Evolutionary conservation across 805 yeast genomes (phyloP).

Genomic region (Barnettozyma populi): DNA sequence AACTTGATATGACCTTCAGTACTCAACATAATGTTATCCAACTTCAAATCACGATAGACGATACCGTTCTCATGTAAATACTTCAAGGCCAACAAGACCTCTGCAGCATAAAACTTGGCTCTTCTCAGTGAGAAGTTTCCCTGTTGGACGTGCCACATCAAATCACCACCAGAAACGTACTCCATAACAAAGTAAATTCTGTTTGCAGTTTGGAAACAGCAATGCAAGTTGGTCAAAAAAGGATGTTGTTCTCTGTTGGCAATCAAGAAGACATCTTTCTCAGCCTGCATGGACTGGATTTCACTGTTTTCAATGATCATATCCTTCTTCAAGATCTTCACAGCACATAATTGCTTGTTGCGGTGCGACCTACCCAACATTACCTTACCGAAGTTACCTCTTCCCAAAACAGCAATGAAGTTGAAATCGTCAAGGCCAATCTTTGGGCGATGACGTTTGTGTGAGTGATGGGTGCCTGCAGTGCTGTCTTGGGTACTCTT

Average conservation of each 20-base stretch:
- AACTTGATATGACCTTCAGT: slow-evolving; percentile 91
- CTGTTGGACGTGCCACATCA: slow-evolving; percentile 99
- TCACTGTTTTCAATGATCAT: slow-evolving; percentile 94
- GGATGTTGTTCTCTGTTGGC: slow-evolving; percentile 92
- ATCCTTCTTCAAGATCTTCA: slow-evolving; percentile 93
- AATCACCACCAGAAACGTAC: slow-evolving; percentile 94
- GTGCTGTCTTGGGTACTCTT: slow-evolving; percentile 9
- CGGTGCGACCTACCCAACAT: slow-evolving; percentile 93
- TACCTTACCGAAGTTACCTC: slow-evolving; percentile 98
- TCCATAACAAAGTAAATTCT: slow-evolving; percentile 98
- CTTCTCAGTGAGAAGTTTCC: slow-evolving; percentile 81
- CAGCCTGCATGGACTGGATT: slow-evolving; percentile 91
- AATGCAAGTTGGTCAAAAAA: slow-evolving; percentile 81
- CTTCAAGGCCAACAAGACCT: slow-evolving; percentile 84
- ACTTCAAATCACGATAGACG: slow-evolving; percentile 91
- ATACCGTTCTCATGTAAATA: slow-evolving; percentile 95
- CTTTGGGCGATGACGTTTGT: slow-evolving; percentile 50
- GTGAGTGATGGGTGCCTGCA: slow-evolving; percentile 15
- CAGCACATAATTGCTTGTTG: slow-evolving; percentile 80
- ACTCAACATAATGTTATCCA: slow-evolving; percentile 88
- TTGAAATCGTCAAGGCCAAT: slow-evolving; percentile 94
- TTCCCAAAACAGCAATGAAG: slow-evolving; percentile 90
- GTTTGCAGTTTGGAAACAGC: slow-evolving; percentile 97
- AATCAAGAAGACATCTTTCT: slow-evolving; percentile 79
- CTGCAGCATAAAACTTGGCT: slow-evolving; percentile 97